Percentiles rank a stretch among this genome's conserved stretches.
phyloP scores from a whole-genome alignment of 2,329 filamentous ascomycete species.

The Fusarium graminum region DNA sequence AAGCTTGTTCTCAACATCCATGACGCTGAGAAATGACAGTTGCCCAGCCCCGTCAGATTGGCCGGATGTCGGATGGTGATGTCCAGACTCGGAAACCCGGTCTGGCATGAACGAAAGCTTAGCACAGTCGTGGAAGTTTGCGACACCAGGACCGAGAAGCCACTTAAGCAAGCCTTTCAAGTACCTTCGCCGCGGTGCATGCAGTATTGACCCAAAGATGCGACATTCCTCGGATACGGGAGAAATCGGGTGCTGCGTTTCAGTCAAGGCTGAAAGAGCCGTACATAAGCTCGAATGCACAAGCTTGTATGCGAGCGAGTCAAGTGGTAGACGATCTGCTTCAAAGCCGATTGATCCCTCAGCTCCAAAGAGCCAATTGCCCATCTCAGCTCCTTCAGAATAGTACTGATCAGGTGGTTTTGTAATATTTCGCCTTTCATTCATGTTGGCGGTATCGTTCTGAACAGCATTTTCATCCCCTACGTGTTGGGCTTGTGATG shows the following conservation, averaged over 20 bases:
- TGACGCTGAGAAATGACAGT: constrained; percentile 1
- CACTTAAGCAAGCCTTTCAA: not conserved
- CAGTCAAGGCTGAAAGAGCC: not conserved
- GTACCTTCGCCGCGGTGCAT: not conserved
- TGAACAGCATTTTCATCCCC: too few relatives aligned
- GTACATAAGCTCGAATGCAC: not conserved
- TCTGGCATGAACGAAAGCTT: not conserved
- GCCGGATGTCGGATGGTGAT: not conserved
- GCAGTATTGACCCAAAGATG: not conserved
- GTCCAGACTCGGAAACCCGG: not conserved
- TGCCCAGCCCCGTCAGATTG: not conserved
- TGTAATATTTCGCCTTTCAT: too few relatives aligned
- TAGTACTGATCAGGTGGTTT: too few relatives aligned
- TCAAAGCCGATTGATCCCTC: not conserved
- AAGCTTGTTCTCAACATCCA: constrained; percentile 1
- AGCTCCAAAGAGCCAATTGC: not conserved
- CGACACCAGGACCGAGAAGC: constrained; percentile 1
- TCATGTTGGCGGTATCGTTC: too few relatives aligned
- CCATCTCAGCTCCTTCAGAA: not conserved
- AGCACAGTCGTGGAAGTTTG: not conserved
- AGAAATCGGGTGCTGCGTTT: not conserved
- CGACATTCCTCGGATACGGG: not conserved
- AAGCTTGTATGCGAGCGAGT: not conserved
- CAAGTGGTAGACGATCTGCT: not conserved
- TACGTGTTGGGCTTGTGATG: too few relatives aligned